Evolutionary conservation across 345 rosid genomes (phyloP), one percentile per base, ranked within the genome.

Genomic region (Limnanthes douglasii): DNA sequence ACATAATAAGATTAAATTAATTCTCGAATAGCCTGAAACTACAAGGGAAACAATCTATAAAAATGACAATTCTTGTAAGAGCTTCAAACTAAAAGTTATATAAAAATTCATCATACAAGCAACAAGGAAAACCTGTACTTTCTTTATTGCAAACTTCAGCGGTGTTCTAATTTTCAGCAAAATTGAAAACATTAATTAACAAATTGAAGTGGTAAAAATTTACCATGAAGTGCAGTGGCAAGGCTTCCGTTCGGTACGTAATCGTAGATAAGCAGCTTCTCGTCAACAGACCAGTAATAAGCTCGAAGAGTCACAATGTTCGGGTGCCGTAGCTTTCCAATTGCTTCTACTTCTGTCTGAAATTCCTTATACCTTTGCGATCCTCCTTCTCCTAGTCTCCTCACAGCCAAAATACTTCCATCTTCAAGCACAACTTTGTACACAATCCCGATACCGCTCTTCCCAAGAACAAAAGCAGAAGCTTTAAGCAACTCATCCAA

Each of bases 271-370:
- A 88, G 81, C 60, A 88, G 62, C 73, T 83, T 88, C 72, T 88
- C 97, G 36, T 88, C 97, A 11, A 78, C 95, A 45, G 93, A 78
- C 97, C 97, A 88, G 55, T 83, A 88, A 55, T 88, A 88, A 9
- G 97, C 95, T 56, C 75, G 64, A 26, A 88, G 95, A 54, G 70
- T 74, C 37, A 70, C 94, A 20, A 83, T 54, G 46, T 88, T 79
- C 0, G 81, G 92, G 60, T 88, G 97, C 64, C 86, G 76, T 9
- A 83, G 66, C 71, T 79, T 84, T 35, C 95, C 97, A 4, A 88
- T 70, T 25, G 95, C 94, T 65, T 88, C 95, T 24, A 84, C 94
- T 70, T 88, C 95, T 0, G 79, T 76, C 67, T 80, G 94, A 54
- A 88, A 88, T 65, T 88, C 97, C 63, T 84, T 88, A 34, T 76